Evolutionary conservation across 768 basidiomycete genomes (phyloP), one percentile per base, ranked within the genome.

Genomic region (Tylopilus rubrobrunneus): DNA sequence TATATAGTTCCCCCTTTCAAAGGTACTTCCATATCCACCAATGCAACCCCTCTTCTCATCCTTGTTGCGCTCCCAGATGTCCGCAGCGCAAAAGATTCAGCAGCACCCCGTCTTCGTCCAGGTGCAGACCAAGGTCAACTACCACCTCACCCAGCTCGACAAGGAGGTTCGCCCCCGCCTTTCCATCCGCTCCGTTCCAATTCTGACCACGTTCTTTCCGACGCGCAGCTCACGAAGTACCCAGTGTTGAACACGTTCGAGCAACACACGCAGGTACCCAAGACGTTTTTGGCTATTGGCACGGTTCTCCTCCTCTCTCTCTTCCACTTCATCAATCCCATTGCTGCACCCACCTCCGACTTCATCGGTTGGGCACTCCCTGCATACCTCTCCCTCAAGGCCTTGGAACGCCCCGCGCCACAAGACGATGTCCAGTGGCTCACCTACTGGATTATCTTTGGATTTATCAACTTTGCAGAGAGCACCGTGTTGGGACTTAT

Each of bases 371-470:
- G 89, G 87, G 90, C 76, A 31, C 79, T 98, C 64, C 97, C 97
- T 28, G 93, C 94, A 6, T 98, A 92, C 71, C 83, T 97, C 71
- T 97, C 94, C 48, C 84, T 98, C 78, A 89, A 88, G 74, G 95
- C 97, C 28, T 83, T 99, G 67, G 96, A 98, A 73, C 73, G 80
- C 5, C 90, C 92, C n/a, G 78, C 81, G 3, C 77, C 85, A 55
- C 79, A 86, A 61, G 92, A 96, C 61, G 90, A 96, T 73, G 78
- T 88, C 64, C 94, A 97, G 74, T 98, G 94, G 94, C 80, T 98
- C 66, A 96, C 95, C 3, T 98, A 98, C 79, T 98, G 96, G 96
- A 80, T 91, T 67, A 81, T 96, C 50, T 95, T 97, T 62, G 93
- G 92, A 51, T 88, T 86, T 72, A 86, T 97, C 82, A 96, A 88